phyloP scores from a whole-genome alignment of 108 stramenopile species.

The Poteriospumella lacustris region DNA sequence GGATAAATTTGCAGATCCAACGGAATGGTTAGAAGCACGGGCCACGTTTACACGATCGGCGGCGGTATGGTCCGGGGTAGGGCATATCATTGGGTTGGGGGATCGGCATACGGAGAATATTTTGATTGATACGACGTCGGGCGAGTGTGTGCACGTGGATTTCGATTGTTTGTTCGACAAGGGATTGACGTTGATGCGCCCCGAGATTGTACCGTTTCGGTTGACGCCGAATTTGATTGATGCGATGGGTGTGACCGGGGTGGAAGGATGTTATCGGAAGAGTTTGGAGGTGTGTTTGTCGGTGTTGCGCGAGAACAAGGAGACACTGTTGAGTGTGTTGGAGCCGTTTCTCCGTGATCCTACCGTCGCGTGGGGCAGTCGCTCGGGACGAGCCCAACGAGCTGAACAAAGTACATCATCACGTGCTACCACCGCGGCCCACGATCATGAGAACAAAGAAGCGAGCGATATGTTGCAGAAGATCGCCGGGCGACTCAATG shows the following conservation, averaged over 20 bases:
- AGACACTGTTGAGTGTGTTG: slow-evolving; percentile 86
- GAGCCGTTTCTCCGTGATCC: slow-evolving; percentile 81
- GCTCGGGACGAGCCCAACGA: background rate
- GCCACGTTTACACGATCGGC: slow-evolving; percentile 79
- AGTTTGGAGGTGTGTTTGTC: slow-evolving; percentile 70
- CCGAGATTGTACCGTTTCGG: slow-evolving; percentile 97
- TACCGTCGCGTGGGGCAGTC: slow-evolving; percentile 41
- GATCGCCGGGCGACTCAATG: slow-evolving; percentile 48
- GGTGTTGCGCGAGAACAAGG: slow-evolving; percentile 78
- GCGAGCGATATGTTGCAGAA: slow-evolving; percentile 27
- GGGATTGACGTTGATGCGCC: slow-evolving; percentile 73
- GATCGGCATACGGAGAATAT: slow-evolving; percentile 99
- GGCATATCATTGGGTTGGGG: slow-evolving; percentile 92
- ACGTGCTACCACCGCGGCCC: background rate
- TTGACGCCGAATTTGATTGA: slow-evolving; percentile 96
- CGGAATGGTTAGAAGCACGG: slow-evolving; percentile 92
- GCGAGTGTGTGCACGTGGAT: slow-evolving; percentile 97
- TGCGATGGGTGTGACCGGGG: slow-evolving; percentile 80
- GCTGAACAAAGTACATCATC: background rate
- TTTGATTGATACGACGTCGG: slow-evolving; percentile 78
- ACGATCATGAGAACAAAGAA: slow-evolving; percentile 15
- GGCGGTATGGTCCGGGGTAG: slow-evolving; percentile 87
- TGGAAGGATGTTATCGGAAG: slow-evolving; percentile 77
- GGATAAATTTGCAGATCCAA: slow-evolving; percentile 81
- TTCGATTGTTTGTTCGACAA: slow-evolving; percentile 96